phyloP scores from a whole-genome alignment of 208 protist genomes.

The Trypanosoma cruzi region DNA sequence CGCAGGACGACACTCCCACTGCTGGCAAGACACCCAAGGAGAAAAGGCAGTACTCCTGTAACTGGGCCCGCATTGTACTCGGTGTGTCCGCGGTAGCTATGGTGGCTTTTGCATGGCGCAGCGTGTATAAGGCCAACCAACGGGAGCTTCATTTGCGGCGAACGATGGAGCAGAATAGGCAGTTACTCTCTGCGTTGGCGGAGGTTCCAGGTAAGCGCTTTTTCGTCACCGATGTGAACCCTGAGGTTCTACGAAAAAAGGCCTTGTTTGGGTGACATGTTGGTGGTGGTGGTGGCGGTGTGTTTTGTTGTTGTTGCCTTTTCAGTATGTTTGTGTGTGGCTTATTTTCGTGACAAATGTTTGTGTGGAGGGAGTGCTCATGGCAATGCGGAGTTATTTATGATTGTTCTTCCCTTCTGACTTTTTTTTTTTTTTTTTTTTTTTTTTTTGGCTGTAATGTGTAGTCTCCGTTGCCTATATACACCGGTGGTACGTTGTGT shows the following conservation, averaged over 20 bases:
- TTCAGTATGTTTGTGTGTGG: conserved; percentile 11
- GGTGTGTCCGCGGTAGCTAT: conserved; percentile 22
- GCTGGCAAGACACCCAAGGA: background rate
- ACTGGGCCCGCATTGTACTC: conserved; percentile 22
- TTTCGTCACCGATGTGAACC: conserved; percentile 39
- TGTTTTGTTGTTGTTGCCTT: no score
- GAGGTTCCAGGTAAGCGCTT: conserved; percentile 65
- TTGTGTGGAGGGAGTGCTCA: background rate
- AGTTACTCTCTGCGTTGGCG: conserved; percentile 33
- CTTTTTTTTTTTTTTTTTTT: conserved; percentile 6
- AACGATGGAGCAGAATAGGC: conserved; percentile 32
- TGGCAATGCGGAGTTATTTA: background rate
- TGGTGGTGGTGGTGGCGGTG: no score
- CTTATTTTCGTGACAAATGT: background rate
- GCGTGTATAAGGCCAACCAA: conserved; percentile 67
- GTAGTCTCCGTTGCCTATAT: conserved; percentile 3
- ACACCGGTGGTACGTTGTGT: conserved; percentile 10
- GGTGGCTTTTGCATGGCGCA: conserved; percentile 41
- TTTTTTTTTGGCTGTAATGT: background rate
- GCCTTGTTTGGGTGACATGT: conserved; percentile 19
- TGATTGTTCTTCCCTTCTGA: conserved; percentile 1
- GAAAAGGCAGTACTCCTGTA: background rate
- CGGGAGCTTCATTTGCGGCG: conserved; percentile 41
- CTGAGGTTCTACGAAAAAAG: conserved; percentile 31
- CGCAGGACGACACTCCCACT: background rate